These are phyloP conservation scores for Protomyces inundatus DNA, from an alignment of 1,139 yeast genomes.

Conservation along the genomic window DNA sequence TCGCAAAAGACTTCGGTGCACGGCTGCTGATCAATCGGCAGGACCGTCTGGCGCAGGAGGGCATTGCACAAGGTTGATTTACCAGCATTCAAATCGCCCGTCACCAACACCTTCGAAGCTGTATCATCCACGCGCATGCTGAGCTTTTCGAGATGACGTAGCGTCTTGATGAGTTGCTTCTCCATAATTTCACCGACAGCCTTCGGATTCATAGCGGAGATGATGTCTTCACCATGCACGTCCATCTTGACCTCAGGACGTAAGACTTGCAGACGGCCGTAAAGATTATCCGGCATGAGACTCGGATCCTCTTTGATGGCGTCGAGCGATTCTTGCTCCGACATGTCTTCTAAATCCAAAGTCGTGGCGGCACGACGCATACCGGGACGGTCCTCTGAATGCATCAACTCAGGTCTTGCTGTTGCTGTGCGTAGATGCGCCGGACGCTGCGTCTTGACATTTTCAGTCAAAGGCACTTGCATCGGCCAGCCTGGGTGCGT, in stretches of 20 bases:
- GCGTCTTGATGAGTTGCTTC: conserved; percentile 18
- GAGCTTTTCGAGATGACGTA: conserved; percentile 60
- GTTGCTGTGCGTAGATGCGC: neutral
- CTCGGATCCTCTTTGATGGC: neutral
- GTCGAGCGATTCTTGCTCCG: neutral
- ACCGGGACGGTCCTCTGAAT: neutral
- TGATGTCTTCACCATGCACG: conserved; percentile 19
- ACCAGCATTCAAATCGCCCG: conserved; percentile 96
- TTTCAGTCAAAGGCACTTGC: conserved; percentile 8
- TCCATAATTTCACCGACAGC: conserved; percentile 23
- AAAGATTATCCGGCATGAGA: conserved; percentile 1
- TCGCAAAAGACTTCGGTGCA: conserved; percentile 96
- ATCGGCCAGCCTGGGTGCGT: conserved; percentile 21
- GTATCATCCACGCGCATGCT: conserved; percentile 85
- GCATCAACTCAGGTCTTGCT: neutral
- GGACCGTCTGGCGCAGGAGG: conserved; percentile 62
- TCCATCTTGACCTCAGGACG: conserved; percentile 22
- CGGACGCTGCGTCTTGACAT: neutral
- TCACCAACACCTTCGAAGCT: conserved; percentile 85
- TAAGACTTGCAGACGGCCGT: conserved; percentile 6
- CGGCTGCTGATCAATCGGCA: conserved; percentile 97
- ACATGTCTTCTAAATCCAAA: neutral
- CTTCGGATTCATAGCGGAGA: conserved; percentile 21
- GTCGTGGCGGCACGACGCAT: conserved; percentile 10
- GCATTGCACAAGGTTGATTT: conserved; percentile 95